A percentile compares a stretch with the other conserved stretches of the same genome.
Evolutionary conservation across 805 yeast genomes (phyloP).

Genomic region (Henningerozyma blattae): DNA sequence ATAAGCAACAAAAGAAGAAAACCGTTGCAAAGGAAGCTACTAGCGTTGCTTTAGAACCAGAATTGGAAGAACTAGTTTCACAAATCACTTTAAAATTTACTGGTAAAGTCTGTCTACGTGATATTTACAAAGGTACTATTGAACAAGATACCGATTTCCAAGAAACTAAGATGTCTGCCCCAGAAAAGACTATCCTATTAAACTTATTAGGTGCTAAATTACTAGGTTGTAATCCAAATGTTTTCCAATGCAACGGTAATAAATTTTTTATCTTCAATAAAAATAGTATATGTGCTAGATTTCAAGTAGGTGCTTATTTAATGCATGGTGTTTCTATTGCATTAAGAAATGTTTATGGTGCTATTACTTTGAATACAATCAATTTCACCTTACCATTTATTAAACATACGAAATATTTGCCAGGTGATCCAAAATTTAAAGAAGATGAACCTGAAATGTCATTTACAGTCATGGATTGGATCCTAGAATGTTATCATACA

Average conservation of each 20-base stretch:
- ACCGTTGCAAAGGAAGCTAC: neutral
- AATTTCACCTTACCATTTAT: slow-evolving; percentile 11
- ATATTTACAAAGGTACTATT: slow-evolving; percentile 12
- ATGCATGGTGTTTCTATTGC: slow-evolving; percentile 13
- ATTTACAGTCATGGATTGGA: slow-evolving; percentile 13
- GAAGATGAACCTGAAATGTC: slow-evolving; percentile 6
- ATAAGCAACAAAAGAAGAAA: slow-evolving; percentile 7
- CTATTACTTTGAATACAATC: slow-evolving; percentile 11
- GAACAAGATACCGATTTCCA: slow-evolving; percentile 8
- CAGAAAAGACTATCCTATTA: slow-evolving; percentile 9
- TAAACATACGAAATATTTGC: slow-evolving; percentile 14
- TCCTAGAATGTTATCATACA: slow-evolving; percentile 8
- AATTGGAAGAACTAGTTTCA: slow-evolving; percentile 4
- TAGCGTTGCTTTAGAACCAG: neutral
- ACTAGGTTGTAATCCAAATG: slow-evolving; percentile 6
- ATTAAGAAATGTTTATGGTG: slow-evolving; percentile 11
- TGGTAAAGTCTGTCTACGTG: slow-evolving; percentile 8
- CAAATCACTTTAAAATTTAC: slow-evolving; percentile 11
- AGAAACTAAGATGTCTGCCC: slow-evolving; percentile 12
- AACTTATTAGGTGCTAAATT: slow-evolving; percentile 12
- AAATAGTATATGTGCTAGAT: slow-evolving; percentile 6
- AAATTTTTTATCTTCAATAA: slow-evolving; percentile 12
- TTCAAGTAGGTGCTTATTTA: slow-evolving; percentile 13
- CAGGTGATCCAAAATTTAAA: slow-evolving; percentile 11
- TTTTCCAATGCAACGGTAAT: slow-evolving; percentile 14